Evolutionary conservation across 2,329 filamentous ascomycete genomes (phyloP).

Genomic region (Penicillium corylophilum): DNA sequence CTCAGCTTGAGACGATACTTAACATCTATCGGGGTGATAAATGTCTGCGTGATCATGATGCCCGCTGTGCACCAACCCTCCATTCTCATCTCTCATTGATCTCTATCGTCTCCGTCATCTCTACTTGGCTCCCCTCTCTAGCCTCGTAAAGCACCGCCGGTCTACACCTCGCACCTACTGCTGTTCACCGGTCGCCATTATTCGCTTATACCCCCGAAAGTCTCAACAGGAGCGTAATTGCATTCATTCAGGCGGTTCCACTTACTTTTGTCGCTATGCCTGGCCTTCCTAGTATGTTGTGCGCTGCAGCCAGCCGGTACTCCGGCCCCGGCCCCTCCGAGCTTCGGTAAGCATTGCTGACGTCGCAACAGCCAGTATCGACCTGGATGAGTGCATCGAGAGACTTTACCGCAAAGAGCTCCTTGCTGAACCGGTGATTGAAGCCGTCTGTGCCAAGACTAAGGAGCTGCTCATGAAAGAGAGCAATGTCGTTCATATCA

Average conservation of each 20-base stretch:
- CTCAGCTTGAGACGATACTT: background rate
- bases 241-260: background rate
- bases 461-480: constrained; percentile 99
- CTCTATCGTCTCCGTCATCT: background rate
- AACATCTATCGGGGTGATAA: constrained; percentile 8
- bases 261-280: constrained; percentile 37
- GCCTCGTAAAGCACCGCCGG: constrained; percentile 5
- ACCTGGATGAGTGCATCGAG: constrained; percentile 97
- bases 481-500: constrained; percentile 98
- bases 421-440: constrained; percentile 94
- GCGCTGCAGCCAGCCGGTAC: background rate
- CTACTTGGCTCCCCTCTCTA: constrained; percentile 6
- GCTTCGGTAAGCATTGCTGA: constrained; percentile 8
- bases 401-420: constrained; percentile 96
- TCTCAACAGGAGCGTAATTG: background rate
- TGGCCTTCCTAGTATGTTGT: constrained; percentile 44
- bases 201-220: background rate
- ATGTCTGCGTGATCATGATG: constrained; percentile 15
- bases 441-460: constrained; percentile 98
- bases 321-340: background rate
- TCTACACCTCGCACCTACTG: background rate
- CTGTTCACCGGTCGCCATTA: background rate
- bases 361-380: constrained; percentile 73
- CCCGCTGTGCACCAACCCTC: constrained; percentile 1
- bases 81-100: constrained; percentile 10